These are phyloP conservation scores for Capsicum baccatum DNA, from an alignment of 257 asterid genomes.

Conservation along the genomic window DNA sequence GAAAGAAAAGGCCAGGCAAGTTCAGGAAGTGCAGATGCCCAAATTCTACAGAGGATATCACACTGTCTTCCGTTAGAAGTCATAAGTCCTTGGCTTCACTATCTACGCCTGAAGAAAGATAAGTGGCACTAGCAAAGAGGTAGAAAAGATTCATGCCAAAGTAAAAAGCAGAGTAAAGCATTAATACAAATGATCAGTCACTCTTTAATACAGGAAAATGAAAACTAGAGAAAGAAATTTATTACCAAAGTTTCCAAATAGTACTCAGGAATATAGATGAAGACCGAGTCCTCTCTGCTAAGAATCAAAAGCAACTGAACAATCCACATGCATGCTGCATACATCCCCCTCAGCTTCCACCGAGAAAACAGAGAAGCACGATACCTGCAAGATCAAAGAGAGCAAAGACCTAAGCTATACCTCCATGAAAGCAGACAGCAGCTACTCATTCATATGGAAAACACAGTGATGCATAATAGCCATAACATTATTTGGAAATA, in stretches of 20 bases:
- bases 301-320: slow-evolving; percentile 85
- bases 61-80: neutral
- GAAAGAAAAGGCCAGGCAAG: slow-evolving; percentile 11
- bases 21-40: neutral
- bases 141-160: slow-evolving; percentile 23
- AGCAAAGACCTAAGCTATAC: slow-evolving; percentile 14
- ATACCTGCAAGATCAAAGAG: slow-evolving; percentile 60
- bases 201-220: neutral
- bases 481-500: slow-evolving; percentile 20
- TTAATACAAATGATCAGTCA: neutral
- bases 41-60: slow-evolving; percentile 8
- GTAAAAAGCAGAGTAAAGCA: neutral
- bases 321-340: slow-evolving; percentile 92
- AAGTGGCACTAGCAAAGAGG: slow-evolving; percentile 20
- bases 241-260: slow-evolving; percentile 92
- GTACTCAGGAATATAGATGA: slow-evolving; percentile 84
- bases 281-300: slow-evolving; percentile 79
- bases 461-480: neutral
- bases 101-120: neutral
- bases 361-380: slow-evolving; percentile 82
- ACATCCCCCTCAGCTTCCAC: slow-evolving; percentile 98
- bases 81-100: neutral
- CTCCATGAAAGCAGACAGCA: slow-evolving; percentile 14
- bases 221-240: slow-evolving; percentile 31
- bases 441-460: slow-evolving; percentile 21